These are phyloP conservation scores for Neocucurbitaria cava DNA, from an alignment of 2,329 filamentous ascomycete species.

Conservation along the genomic window DNA sequence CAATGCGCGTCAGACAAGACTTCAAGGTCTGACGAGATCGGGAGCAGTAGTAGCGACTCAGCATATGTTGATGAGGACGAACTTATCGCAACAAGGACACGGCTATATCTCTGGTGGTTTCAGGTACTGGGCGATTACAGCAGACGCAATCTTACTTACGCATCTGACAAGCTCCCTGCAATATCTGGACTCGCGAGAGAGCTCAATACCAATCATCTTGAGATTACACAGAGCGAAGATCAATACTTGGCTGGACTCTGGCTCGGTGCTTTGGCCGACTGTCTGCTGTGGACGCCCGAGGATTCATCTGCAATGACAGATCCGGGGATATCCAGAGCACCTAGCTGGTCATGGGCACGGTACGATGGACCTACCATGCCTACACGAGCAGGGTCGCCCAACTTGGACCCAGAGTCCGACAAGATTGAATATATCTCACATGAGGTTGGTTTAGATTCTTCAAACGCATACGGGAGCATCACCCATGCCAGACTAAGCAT, in stretches of 20 bases:
- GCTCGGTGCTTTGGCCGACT: background rate
- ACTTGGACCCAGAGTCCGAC: too few species aligned
- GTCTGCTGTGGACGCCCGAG: conserved; percentile 4
- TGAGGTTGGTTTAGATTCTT: too few species aligned
- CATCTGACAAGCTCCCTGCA: conserved; percentile 9
- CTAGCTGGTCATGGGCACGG: conserved; percentile 4
- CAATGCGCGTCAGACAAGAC: too few species aligned
- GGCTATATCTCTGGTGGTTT: conserved; percentile 4
- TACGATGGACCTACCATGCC: conserved; percentile 1
- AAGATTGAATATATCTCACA: too few species aligned
- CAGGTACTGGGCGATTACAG: conserved; percentile 5
- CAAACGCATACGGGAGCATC: too few species aligned
- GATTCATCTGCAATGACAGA: background rate
- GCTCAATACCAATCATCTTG: background rate
- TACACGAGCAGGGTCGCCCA: background rate
- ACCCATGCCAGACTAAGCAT: too few species aligned
- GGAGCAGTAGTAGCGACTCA: too few species aligned
- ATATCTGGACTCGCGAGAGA: conserved; percentile 11
- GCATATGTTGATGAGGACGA: background rate
- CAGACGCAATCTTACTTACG: conserved; percentile 6
- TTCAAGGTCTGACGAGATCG: too few species aligned
- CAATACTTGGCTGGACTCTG: conserved; percentile 1
- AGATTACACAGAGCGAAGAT: background rate
- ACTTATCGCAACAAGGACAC: background rate
- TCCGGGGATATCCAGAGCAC: background rate